Conservation (phyloP, 306 rosid genomes). For the Rubus parviflorus region DNA sequence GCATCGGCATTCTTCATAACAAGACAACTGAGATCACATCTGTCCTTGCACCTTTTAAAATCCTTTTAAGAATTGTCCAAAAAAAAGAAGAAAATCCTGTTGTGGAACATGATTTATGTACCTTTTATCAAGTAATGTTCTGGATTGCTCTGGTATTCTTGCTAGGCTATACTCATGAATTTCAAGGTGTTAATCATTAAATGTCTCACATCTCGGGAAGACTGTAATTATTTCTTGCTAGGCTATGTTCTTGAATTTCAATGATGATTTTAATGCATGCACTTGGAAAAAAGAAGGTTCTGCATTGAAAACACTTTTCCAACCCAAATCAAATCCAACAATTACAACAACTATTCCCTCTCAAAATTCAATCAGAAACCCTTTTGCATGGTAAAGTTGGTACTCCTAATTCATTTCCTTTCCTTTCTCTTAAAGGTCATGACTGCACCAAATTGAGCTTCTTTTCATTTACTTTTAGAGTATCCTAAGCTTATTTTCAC, state of each 20-base stretch:
- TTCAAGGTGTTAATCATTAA: conserved; percentile 14
- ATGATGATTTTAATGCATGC: not conserved
- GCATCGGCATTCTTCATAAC: conserved; percentile 31
- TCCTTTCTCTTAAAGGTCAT: not conserved
- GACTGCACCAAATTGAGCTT: not conserved
- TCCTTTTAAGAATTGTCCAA: not conserved
- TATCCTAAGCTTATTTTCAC: not conserved
- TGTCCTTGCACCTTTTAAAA: not conserved
- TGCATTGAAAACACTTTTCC: not conserved
- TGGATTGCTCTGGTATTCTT: not conserved
- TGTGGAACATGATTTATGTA: not conserved
- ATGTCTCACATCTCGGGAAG: conserved; percentile 1
- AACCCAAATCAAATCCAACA: conserved; percentile 6
- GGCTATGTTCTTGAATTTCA: not conserved
- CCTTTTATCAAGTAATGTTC: not conserved
- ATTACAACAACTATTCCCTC: not conserved
- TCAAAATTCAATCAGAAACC: not conserved
- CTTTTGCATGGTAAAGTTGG: conserved; percentile 4
- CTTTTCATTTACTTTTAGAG: not conserved
- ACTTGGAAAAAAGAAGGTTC: not conserved
- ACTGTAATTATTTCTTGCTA: conserved; percentile 1
- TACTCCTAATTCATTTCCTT: not conserved
- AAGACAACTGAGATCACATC: conserved; percentile 41
- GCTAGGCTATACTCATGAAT: not conserved
- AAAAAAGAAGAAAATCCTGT: too few relatives aligned